These are phyloP conservation scores for Diphasiastrum complanatum DNA, from an alignment of 83 land plant genomes.

Conservation along the genomic window DNA sequence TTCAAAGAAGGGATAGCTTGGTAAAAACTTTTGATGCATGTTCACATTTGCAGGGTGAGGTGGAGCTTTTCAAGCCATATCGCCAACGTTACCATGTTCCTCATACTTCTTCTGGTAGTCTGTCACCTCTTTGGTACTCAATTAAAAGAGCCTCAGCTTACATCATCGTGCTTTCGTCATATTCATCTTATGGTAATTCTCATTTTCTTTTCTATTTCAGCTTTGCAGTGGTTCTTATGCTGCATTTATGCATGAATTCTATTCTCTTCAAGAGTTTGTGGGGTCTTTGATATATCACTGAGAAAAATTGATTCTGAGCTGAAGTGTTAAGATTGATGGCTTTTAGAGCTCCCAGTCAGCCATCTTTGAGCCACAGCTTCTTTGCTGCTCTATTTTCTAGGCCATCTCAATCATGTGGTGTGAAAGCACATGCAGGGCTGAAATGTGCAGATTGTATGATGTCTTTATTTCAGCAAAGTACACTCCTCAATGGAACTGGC, in stretches of 20 bases:
- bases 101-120: constrained; percentile 37
- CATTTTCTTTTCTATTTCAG: not conserved
- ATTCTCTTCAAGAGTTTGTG: not conserved
- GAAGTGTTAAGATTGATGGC: no score
- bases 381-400: no score
- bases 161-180: constrained; percentile 48
- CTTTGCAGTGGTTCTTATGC: not conserved
- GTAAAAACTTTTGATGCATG: not conserved
- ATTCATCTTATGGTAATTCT: constrained; percentile 45
- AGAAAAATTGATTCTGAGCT: no score
- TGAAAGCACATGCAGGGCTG: no score
- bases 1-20: not conserved
- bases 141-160: constrained; percentile 50
- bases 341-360: no score
- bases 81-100: constrained; percentile 36
- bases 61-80: constrained; percentile 44
- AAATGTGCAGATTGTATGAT: no score
- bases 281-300: constrained; percentile 7
- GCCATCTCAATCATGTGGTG: no score
- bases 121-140: constrained; percentile 53
- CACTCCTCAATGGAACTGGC: constrained; percentile 60
- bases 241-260: not conserved
- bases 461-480: constrained; percentile 35
- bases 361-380: no score
- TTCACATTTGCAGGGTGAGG: constrained; percentile 36